Evolutionary conservation across 176 grass and related monocot genomes (phyloP), one percentile per base, ranked within the genome.

Genomic region (Miscanthus lutarioriparius): DNA sequence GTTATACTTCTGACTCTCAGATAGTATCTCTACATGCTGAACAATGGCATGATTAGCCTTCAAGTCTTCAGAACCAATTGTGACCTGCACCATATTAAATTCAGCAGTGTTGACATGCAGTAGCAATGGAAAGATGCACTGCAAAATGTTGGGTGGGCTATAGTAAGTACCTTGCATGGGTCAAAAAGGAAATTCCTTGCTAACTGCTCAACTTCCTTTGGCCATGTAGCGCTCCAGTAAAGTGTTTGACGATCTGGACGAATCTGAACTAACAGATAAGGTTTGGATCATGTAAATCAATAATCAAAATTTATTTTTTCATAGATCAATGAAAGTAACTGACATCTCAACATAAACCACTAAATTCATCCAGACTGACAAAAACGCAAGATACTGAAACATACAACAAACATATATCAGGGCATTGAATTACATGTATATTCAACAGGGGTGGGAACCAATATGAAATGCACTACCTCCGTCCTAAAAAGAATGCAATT

Each of bases 151-250:
- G 39, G 17, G 56, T 74, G 22, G 70, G 70, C 16, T 68, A 72
- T 38, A 64, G 82, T 45, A 26, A 79, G 54, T 88, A 94, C 93
- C 93, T 99, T 96, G 81, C 96, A 99, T 73, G 97, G 86, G 64
- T 99, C 89, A 44, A 96, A 96, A 74, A 99, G 93, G 22, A 96
- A 96, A 71, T 90, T 89, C 91, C 91, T 94, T 80, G 97, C 89
- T 48, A 96, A 90, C 61, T 85, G 97, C 54, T 99, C 97, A 64
- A 99, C 97, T 87, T 98, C 97, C 91, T 99, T 99, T 13, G 93
- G 93, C 97, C 97, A 96, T 43, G 97, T 99, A 83, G 97, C 97
- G 82, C 97, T 99, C 97, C 97, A 99, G 35, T 92, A 99, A 67
- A 99, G 86, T 48, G 96, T 99, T 87, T 99, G 96, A 49, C 97